A percentile compares a stretch with the other conserved stretches of the same genome.
phyloP scores from a whole-genome alignment of 139 green algal species.

The Chlamydomonas schloesseri region DNA sequence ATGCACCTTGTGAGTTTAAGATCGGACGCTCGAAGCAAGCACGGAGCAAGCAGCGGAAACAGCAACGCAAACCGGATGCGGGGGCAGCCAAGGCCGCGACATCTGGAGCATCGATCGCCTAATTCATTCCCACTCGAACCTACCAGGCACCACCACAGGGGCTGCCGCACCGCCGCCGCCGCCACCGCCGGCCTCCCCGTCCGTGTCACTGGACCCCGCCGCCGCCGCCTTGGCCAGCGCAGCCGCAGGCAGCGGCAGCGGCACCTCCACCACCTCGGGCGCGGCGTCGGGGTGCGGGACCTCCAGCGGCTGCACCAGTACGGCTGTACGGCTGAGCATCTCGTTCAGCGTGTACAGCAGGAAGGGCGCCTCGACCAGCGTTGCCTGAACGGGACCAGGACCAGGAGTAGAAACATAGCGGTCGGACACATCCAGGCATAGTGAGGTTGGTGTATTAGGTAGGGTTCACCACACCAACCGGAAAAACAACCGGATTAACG shows the following conservation, averaged over 20 bases:
- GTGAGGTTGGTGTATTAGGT: not conserved
- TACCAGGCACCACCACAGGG: not conserved
- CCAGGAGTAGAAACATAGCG: too few species aligned
- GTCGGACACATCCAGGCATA: too few species aligned
- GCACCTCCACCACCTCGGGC: conserved; percentile 64
- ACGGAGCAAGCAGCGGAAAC: too few species aligned
- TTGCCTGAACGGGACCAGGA: not conserved
- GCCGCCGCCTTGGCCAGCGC: not conserved
- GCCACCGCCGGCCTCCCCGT: not conserved
- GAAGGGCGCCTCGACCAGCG: conserved; percentile 64
- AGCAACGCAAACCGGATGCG: too few species aligned
- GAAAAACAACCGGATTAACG: too few species aligned
- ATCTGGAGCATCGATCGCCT: too few species aligned
- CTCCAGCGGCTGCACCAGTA: conserved; percentile 85
- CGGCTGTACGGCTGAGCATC: conserved; percentile 71
- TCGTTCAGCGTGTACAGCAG: conserved; percentile 85
- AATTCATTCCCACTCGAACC: too few species aligned
- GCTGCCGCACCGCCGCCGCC: too few species aligned
- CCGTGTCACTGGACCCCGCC: not conserved
- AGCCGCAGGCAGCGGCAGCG: conserved; percentile 59
- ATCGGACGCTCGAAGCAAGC: too few species aligned
- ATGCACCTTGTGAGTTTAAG: too few species aligned
- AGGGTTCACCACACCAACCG: too few species aligned
- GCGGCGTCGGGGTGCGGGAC: not conserved
- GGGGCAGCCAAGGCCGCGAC: not conserved